Evolutionary conservation across 2,329 filamentous ascomycete genomes (phyloP), one percentile per base, ranked within the genome.

Genomic region (Penicillium digitatum): DNA sequence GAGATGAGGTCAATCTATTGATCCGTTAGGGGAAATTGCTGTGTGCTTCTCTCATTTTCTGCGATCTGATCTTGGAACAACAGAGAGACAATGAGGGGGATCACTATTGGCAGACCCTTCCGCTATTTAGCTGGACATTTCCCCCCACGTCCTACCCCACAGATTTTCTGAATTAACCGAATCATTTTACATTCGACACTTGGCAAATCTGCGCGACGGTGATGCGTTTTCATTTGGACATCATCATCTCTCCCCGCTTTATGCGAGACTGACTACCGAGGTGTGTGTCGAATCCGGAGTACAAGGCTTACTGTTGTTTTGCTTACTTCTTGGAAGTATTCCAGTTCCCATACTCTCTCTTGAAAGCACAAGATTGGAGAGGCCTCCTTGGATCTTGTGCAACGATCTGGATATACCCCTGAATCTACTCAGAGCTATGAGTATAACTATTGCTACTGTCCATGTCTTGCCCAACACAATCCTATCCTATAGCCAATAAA

Each of bases 211-310:
- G 22, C 8, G 8, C 5, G 24, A 18, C 16, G 22, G 34, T 18
- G 26, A 29, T 39, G 46, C 20, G 9, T 18, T 43, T 3, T n/a
- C 7, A 31, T 42, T 24, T 12, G 42, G 27, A 32, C 27, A 42
- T 42, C 46, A n/a, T 48, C 31, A 39, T 14, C 26, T 32, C 45
- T 16, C 22, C 24, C 18, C 27, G 37, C 27, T 26, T 26, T 56
- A 40, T 60, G 58, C 58, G 56, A 56, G 58, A 56, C 58, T 44
- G 34, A 32, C 14, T 3, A 12, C 37, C 37, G 37, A 24, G 20
- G 37, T 39, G 16, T 39, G 35, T 8, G 26, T 27, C 26, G 11
- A 18, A 18, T 2, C n/a, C 22, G 18, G 14, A 34, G 26, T n/a
- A 10, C 16, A 4, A 10, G 16, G 12, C 24, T 5, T 39, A 22